Conservation (phyloP, 2,329 filamentous ascomycete species). For the Phaeosphaeriaceae sp. region DNA sequence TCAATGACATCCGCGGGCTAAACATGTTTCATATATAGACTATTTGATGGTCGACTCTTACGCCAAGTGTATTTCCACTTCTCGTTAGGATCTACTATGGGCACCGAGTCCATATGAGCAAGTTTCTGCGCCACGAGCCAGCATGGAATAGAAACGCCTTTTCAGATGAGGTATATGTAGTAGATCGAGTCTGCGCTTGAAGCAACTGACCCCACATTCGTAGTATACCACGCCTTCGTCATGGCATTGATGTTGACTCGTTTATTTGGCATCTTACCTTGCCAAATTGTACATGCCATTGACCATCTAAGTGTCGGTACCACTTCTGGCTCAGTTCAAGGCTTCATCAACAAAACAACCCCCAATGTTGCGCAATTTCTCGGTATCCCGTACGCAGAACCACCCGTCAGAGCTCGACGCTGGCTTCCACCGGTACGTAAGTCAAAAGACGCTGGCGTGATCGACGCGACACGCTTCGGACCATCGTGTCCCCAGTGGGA, state of each 20-base stretch:
- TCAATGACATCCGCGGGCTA: neutral
- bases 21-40: neutral
- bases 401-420: conserved; percentile 37
- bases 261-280: conserved; percentile 14
- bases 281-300: conserved; percentile 18
- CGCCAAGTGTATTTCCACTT: neutral
- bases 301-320: conserved; percentile 29
- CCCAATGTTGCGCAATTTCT: conserved; percentile 49
- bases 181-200: neutral
- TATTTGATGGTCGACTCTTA: neutral
- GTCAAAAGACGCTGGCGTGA: conserved; percentile 17
- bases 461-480: conserved; percentile 38
- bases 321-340: conserved; percentile 38
- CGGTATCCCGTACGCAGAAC: conserved; percentile 49
- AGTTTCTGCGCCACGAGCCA: neutral
- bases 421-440: conserved; percentile 43
- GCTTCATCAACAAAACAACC: conserved; percentile 41
- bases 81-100: neutral
- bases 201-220: neutral
- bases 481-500: conserved; percentile 37
- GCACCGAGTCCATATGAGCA: neutral
- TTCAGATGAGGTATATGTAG: neutral
- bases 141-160: neutral
- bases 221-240: neutral
- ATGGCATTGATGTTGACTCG: conserved; percentile 16